A percentile compares a stretch with the other conserved stretches of the same genome.
Conservation (phyloP, 202 grass and related monocot species). For the Setaria viridis region DNA sequence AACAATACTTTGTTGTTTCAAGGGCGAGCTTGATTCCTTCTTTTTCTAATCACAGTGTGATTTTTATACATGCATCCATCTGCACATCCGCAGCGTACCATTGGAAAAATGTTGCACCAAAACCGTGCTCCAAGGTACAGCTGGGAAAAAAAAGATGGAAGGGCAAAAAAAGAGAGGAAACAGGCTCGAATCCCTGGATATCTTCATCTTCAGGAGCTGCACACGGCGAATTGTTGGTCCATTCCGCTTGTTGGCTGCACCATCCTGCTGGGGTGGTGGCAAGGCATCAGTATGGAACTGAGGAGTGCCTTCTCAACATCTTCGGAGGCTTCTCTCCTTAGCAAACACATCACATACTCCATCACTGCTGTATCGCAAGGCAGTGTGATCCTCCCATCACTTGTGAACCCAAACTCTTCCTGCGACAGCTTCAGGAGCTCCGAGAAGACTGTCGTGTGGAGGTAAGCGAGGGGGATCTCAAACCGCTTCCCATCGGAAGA, state of each 20-base stretch:
- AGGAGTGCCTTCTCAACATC: slow-evolving; percentile 64
- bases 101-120: slow-evolving; percentile 61
- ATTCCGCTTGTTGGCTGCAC: slow-evolving; percentile 14
- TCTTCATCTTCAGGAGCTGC: slow-evolving; percentile 48
- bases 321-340: slow-evolving; percentile 63
- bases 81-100: slow-evolving; percentile 35
- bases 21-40: slow-evolving; percentile 37
- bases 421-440: slow-evolving; percentile 62
- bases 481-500: slow-evolving; percentile 60
- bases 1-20: slow-evolving; percentile 8
- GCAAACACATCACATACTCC: slow-evolving; percentile 69
- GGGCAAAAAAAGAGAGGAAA: slow-evolving; percentile 30
- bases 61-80: slow-evolving; percentile 56
- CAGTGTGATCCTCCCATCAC: slow-evolving; percentile 55
- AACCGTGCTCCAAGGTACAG: slow-evolving; percentile 49
- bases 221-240: slow-evolving; percentile 52
- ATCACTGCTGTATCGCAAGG: slow-evolving; percentile 61
- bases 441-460: slow-evolving; percentile 45
- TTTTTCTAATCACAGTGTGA: slow-evolving; percentile 48
- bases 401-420: slow-evolving; percentile 67
- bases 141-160: slow-evolving; percentile 45
- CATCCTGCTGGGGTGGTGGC: slow-evolving; percentile 48
- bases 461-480: slow-evolving; percentile 54
- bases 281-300: slow-evolving; percentile 55
- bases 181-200: slow-evolving; percentile 10